Conservation (phyloP, 306 rosid species). For the Rubus idaeus region DNA sequence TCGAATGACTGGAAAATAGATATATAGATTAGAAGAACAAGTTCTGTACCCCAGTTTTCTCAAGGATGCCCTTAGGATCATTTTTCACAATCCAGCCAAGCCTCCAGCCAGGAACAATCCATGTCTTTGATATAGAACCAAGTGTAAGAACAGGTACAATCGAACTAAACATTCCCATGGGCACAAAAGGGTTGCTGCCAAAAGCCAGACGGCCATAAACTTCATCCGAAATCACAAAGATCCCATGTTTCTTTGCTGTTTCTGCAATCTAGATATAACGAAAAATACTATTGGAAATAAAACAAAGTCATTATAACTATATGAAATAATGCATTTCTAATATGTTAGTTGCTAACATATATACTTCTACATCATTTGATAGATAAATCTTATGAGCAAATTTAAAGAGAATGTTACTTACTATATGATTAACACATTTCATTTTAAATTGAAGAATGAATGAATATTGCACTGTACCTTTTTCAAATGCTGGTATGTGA, state of each 20-base stretch:
- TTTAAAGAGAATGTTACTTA: neutral
- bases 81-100: slow-evolving; percentile 62
- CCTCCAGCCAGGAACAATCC: slow-evolving; percentile 76
- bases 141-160: slow-evolving; percentile 55
- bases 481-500: slow-evolving; percentile 50
- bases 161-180: slow-evolving; percentile 58
- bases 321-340: neutral
- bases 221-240: slow-evolving; percentile 59
- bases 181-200: slow-evolving; percentile 59
- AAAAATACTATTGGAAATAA: neutral
- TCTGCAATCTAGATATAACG: slow-evolving; percentile 47
- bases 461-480: slow-evolving; percentile 28
- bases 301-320: neutral
- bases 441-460: neutral
- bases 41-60: slow-evolving; percentile 44
- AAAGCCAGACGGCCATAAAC: slow-evolving; percentile 52
- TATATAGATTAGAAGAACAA: neutral
- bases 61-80: slow-evolving; percentile 49
- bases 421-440: too few relatives aligned
- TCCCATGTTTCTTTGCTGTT: slow-evolving; percentile 56
- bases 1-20: neutral
- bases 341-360: neutral
- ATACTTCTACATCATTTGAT: neutral
- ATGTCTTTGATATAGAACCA: slow-evolving; percentile 61
- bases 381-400: neutral